These are phyloP conservation scores for Pyricularia grisea DNA, from an alignment of 2,329 filamentous ascomycete genomes.

Conservation along the genomic window DNA sequence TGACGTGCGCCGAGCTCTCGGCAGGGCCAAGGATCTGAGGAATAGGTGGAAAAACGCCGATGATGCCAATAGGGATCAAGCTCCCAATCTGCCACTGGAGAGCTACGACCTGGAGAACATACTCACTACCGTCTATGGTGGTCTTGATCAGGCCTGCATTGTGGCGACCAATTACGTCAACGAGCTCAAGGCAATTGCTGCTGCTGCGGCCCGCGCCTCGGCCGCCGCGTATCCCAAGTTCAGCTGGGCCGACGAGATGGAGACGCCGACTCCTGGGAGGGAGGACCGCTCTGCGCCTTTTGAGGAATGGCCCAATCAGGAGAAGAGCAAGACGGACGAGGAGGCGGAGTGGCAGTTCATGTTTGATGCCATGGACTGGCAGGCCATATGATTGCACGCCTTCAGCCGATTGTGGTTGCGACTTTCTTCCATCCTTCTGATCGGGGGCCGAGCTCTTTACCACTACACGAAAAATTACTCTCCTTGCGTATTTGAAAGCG, in stretches of 20 bases:
- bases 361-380: conserved; percentile 52
- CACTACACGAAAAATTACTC: not conserved
- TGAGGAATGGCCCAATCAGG: not conserved
- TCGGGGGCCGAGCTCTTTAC: not conserved
- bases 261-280: conserved; percentile 1
- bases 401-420: not conserved
- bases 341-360: conserved; percentile 46
- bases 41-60: conserved; percentile 66
- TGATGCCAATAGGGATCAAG: conserved; percentile 17
- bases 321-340: conserved; percentile 11
- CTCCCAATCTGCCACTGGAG: conserved; percentile 33
- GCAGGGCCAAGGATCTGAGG: conserved; percentile 58
- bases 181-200: conserved; percentile 7
- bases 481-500: not conserved
- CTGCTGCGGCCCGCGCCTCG: conserved; percentile 9
- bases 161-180: conserved; percentile 38
- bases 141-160: conserved; percentile 47
- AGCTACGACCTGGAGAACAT: conserved; percentile 55
- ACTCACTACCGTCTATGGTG: conserved; percentile 44
- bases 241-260: conserved; percentile 10
- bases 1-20: conserved; percentile 47
- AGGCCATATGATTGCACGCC: conserved; percentile 21
- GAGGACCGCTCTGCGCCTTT: not conserved
- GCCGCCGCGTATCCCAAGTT: not conserved
- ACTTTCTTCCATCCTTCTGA: not conserved